These are phyloP conservation scores for Volvox carteri DNA, from an alignment of 163 green algal genomes.

Conservation along the genomic window DNA sequence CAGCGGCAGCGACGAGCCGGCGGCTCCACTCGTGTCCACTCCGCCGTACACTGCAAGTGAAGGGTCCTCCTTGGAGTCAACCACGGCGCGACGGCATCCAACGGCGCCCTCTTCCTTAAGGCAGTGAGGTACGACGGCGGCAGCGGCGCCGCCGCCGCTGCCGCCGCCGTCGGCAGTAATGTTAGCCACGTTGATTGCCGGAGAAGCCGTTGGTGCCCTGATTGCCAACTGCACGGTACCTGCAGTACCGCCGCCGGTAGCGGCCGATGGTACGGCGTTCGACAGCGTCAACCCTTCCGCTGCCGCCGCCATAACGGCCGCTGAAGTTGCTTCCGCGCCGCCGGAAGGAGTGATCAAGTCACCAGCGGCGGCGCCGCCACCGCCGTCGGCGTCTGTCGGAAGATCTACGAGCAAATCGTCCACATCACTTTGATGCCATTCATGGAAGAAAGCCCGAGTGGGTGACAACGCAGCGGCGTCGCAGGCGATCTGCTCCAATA, in stretches of 20 bases:
- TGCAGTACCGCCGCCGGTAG: background rate
- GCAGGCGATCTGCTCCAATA: background rate
- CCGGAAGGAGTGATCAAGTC: no score
- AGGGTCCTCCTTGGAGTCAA: no score
- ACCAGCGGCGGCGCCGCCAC: background rate
- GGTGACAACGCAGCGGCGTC: background rate
- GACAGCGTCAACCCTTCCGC: no score
- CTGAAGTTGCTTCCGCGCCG: no score
- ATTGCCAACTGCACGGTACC: background rate
- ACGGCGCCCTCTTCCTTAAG: background rate
- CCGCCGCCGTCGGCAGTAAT: no score
- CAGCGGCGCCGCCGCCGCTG: no score
- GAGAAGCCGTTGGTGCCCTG: background rate
- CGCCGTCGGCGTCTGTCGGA: background rate
- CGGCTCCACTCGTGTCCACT: no score
- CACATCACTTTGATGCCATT: background rate
- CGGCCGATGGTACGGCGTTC: background rate
- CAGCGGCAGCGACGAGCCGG: no score
- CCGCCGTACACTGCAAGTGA: no score
- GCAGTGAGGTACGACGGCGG: background rate
- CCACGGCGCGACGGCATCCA: no score
- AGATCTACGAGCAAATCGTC: slow-evolving; percentile 33
- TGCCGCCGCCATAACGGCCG: no score
- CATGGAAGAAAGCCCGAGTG: slow-evolving; percentile 31
- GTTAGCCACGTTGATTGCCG: no score